Conservation (phyloP, 768 basidiomycete genomes). For the Fibroporia radiculosa region DNA sequence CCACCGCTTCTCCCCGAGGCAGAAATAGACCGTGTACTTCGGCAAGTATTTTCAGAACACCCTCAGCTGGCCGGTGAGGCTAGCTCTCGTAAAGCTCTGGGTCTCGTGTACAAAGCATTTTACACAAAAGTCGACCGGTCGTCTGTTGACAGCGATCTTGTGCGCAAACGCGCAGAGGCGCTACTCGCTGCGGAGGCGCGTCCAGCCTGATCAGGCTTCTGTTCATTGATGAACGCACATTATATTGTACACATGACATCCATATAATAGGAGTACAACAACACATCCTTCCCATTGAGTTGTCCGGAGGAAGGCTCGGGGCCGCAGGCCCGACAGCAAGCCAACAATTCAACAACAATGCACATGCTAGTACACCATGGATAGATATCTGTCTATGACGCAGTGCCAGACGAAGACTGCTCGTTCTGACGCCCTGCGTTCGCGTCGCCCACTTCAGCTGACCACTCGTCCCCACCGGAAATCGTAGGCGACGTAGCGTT, state of each 20-base stretch:
- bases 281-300: not conserved
- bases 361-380: no score
- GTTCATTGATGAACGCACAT: no score
- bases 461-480: no score
- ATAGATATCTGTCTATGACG: no score
- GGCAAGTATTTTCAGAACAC: slow-evolving; percentile 30
- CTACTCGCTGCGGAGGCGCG: slow-evolving; percentile 26
- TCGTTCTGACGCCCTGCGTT: no score
- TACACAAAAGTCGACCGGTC: slow-evolving; percentile 55
- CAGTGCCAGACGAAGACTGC: no score
- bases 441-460: no score
- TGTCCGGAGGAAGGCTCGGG: no score
- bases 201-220: no score
- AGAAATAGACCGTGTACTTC: slow-evolving; percentile 47
- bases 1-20: slow-evolving; percentile 52
- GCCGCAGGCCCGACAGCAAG: no score
- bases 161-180: slow-evolving; percentile 42
- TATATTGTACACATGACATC: not conserved
- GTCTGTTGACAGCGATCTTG: slow-evolving; percentile 46
- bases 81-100: slow-evolving; percentile 30
- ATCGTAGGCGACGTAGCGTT: no score
- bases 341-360: no score
- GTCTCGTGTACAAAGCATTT: slow-evolving; percentile 54
- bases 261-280: not conserved
- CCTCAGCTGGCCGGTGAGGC: slow-evolving; percentile 17